Evolutionary conservation across 1,139 yeast species (phyloP), one percentile per base, ranked within the genome.

Genomic region (Diutina siamensis): DNA sequence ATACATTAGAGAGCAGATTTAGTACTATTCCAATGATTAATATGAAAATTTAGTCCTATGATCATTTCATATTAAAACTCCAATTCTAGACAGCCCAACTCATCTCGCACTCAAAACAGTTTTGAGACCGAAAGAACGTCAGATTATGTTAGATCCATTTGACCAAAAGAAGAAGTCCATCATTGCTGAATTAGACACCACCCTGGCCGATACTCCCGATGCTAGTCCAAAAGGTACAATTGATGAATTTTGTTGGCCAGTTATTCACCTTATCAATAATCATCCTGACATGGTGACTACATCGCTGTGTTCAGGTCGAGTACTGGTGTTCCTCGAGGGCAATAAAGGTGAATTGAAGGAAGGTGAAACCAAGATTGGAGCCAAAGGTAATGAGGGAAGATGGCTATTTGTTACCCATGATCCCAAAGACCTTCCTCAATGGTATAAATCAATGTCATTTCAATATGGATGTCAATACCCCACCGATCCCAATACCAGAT

Each of bases 361-460:
- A 7, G 42, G 42, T 2, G 59, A 53, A 25, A 49, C 54, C 7
- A 76, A 78, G 54, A 72, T 82, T 12, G 94, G 94, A 1, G 85
- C 94, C n/a, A 86, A 86, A 56, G 95, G 95, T 2, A 75, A 78
- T 47, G 85, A 87, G 45, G 95, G 95, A 0, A 71, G 71, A 48
- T 86, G 95, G 95, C 56, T 85, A n/a, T 86, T 76, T 63, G 87
- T 86, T 2, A 78, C 87, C 0, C 96, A 86, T 57, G 78, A 80
- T 44, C 67, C 72, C 1, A 52, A 56, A 1, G 65, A 72, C 12
- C 64, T 83, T n/a, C 53, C 57, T 1, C 56, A 63, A 9, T 82
- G 92, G 92, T 66, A 74, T 59, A 54, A 62, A 8, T n/a, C 44
- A 53, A 1, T 53, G 66, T 57, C 57, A 7, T 66, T 67, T 56